Percentiles rank a stretch among this genome's conserved stretches.
Conservation (phyloP, 352 stramenopile species). For the Globisporangium nodosum region DNA sequence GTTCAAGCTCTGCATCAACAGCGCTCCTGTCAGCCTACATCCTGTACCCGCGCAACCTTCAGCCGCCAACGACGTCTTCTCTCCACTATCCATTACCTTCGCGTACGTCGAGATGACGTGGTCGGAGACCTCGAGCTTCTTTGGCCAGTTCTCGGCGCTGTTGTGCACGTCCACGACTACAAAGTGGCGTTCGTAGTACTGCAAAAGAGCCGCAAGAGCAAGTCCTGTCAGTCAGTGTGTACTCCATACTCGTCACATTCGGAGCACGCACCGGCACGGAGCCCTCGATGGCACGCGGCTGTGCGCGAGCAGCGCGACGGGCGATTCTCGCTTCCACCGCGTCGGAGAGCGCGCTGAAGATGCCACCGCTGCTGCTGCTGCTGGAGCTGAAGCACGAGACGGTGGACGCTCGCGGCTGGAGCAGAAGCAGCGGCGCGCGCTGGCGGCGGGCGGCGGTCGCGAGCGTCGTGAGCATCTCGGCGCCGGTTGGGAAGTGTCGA, state of each 20-base stretch:
- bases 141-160: constrained; percentile 45
- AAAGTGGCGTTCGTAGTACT: constrained; percentile 53
- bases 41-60: not conserved
- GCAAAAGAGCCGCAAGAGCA: not conserved
- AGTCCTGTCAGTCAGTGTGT: not conserved
- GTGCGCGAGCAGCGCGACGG: constrained; percentile 15
- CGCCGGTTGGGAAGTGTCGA: not conserved
- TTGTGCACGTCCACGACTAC: constrained; percentile 45
- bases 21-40: not conserved
- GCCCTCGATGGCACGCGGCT: constrained; percentile 51
- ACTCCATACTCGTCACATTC: not conserved
- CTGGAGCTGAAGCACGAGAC: not conserved
- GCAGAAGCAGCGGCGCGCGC: not conserved
- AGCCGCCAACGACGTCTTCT: not conserved
- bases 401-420: not conserved
- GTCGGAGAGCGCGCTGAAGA: not conserved
- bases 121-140: constrained; percentile 65
- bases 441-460: not conserved
- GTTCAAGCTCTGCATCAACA: constrained; percentile 16
- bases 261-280: constrained; percentile 19
- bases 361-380: not conserved
- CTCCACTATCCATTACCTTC: constrained; percentile 14
- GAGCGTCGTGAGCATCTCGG: not conserved
- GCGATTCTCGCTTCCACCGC: constrained; percentile 11
- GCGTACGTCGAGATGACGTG: constrained; percentile 46